Conservation (phyloP, 257 asterid genomes). For the Fraxinus quadrangulata region DNA sequence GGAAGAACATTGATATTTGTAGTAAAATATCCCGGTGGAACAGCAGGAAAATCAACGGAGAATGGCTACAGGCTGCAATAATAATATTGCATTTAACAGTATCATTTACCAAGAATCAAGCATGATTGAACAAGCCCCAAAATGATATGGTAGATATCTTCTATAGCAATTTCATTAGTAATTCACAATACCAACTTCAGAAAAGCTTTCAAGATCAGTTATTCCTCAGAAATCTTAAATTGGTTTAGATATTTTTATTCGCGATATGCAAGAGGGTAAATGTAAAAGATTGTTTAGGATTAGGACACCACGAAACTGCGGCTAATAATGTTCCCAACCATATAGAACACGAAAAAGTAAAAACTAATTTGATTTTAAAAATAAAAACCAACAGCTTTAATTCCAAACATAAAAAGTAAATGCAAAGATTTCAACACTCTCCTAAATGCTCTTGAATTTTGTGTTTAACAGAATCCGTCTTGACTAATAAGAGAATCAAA, state of each 20-base stretch:
- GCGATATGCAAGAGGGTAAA: background rate
- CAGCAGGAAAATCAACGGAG: constrained; percentile 5
- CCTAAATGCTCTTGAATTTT: background rate
- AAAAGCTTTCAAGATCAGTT: background rate
- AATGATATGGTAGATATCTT: constrained; percentile 13
- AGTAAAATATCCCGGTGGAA: background rate
- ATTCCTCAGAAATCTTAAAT: background rate
- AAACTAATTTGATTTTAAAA: background rate
- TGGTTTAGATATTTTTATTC: background rate
- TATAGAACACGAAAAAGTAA: background rate
- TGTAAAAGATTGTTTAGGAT: background rate
- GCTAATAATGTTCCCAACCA: background rate
- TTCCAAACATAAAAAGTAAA: background rate
- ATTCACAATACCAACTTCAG: background rate
- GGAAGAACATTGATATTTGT: background rate
- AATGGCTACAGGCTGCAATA: background rate
- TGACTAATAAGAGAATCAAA: background rate
- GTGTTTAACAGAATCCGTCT: constrained; percentile 1
- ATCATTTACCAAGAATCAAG: background rate
- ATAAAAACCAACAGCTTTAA: background rate
- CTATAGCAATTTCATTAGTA: constrained; percentile 11
- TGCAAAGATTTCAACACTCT: constrained; percentile 4
- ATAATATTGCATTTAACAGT: background rate
- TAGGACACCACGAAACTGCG: background rate
- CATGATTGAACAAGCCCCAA: constrained; percentile 9